phyloP scores from a whole-genome alignment of 1,139 yeast genomes.

The Citeromyces siamensis region DNA sequence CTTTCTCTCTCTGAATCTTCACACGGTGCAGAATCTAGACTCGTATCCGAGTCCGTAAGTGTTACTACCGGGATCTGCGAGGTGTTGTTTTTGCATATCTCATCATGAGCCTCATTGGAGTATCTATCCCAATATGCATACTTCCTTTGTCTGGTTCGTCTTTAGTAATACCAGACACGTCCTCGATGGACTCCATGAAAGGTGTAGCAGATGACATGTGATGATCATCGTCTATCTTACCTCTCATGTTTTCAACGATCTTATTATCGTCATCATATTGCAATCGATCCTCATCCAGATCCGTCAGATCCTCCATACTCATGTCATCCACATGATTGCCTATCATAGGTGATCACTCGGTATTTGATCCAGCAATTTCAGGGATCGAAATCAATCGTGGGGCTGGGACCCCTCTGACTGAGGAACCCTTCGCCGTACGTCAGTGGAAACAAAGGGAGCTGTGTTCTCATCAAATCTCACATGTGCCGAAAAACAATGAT shows the following conservation, averaged over 20 bases:
- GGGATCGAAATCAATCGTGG: not conserved
- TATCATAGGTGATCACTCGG: not conserved
- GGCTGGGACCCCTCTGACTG: no score
- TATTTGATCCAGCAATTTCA: not conserved
- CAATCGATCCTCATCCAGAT: not conserved
- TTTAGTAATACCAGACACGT: not conserved
- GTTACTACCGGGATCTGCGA: not conserved
- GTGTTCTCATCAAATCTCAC: no score
- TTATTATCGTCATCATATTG: not conserved
- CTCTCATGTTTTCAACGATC: not conserved
- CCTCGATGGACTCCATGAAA: not conserved
- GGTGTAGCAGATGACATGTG: not conserved
- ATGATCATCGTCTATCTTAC: not conserved
- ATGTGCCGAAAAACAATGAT: no score
- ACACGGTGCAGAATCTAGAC: not conserved
- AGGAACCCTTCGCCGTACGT: no score
- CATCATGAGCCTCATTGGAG: not conserved
- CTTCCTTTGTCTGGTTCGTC: not conserved
- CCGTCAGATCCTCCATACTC: not conserved
- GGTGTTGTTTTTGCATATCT: not conserved
- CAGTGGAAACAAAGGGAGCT: no score
- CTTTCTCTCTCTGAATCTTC: not conserved
- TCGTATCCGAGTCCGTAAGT: not conserved
- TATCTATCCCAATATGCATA: not conserved
- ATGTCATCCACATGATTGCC: not conserved